These are phyloP conservation scores for Athelia sp. DNA, from an alignment of 1,284 basidiomycete species.

Conservation along the genomic window DNA sequence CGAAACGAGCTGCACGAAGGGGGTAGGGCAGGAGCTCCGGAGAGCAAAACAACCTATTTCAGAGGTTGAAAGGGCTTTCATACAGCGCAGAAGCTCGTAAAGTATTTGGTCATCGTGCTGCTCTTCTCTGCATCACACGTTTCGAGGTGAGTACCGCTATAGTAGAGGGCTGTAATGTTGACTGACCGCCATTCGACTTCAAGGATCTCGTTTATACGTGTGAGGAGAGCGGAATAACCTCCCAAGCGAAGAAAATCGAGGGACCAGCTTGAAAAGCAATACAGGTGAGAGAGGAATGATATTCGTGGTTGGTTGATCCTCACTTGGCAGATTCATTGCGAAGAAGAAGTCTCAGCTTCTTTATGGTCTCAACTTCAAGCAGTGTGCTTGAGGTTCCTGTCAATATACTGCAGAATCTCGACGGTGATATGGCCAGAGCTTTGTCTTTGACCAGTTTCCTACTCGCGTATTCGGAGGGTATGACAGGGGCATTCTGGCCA, in stretches of 20 bases:
- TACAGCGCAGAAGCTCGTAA: slow-evolving; percentile 88
- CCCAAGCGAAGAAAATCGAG: slow-evolving; percentile 80
- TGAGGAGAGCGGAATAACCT: slow-evolving; percentile 82
- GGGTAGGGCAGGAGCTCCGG: slow-evolving; percentile 77
- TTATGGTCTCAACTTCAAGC: slow-evolving; percentile 70
- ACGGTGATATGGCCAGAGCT: slow-evolving; percentile 46
- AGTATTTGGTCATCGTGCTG: slow-evolving; percentile 96
- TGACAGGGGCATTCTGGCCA: slow-evolving; percentile 42
- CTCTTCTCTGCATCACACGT: slow-evolving; percentile 69
- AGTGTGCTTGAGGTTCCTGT: slow-evolving; percentile 60
- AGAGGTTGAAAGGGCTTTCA: slow-evolving; percentile 91
- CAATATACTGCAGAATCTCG: slow-evolving; percentile 60
- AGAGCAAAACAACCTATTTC: slow-evolving; percentile 81
- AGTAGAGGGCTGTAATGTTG: not conserved
- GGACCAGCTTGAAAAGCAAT: slow-evolving; percentile 73
- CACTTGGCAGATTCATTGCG: slow-evolving; percentile 84
- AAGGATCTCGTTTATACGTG: slow-evolving; percentile 86
- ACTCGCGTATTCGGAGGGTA: slow-evolving; percentile 24
- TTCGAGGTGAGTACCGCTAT: slow-evolving; percentile 1
- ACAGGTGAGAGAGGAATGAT: not conserved
- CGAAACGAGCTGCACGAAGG: slow-evolving; percentile 78
- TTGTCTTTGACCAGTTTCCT: slow-evolving; percentile 40
- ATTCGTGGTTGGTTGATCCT: slow-evolving; percentile 9
- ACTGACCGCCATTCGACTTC: slow-evolving; percentile 93
- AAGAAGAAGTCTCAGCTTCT: slow-evolving; percentile 74